These are phyloP conservation scores for Dioscorea zingiberensis DNA, from an alignment of 106 monocot species.

Conservation along the genomic window DNA sequence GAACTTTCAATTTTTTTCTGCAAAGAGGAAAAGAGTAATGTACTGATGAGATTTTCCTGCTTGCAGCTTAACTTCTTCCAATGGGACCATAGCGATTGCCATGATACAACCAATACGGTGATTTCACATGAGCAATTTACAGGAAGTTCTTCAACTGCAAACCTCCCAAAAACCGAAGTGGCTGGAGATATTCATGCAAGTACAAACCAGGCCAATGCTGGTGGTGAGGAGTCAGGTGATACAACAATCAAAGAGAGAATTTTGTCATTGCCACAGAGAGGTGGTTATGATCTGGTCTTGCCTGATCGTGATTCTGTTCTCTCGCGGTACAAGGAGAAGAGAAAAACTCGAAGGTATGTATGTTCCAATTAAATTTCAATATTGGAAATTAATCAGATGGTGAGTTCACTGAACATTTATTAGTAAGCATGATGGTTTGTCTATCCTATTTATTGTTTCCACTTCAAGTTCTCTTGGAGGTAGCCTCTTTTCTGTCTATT, in stretches of 20 bases:
- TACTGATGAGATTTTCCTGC: too few relatives aligned
- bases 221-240: background rate
- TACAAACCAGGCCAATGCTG: conserved; percentile 3
- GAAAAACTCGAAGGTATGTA: conserved; percentile 37
- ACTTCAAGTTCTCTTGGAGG: too few relatives aligned
- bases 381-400: background rate
- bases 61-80: conserved; percentile 18
- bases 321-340: conserved; percentile 45
- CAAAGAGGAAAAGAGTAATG: too few relatives aligned
- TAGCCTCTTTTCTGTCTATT: too few relatives aligned
- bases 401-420: too few relatives aligned
- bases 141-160: conserved; percentile 1
- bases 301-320: conserved; percentile 24
- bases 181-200: conserved; percentile 7
- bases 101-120: background rate
- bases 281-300: conserved; percentile 6
- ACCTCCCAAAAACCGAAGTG: conserved; percentile 14
- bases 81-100: conserved; percentile 13
- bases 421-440: too few relatives aligned
- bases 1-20: too few relatives aligned
- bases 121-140: conserved; percentile 11
- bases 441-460: too few relatives aligned
- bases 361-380: background rate
- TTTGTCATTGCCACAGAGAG: conserved; percentile 11
- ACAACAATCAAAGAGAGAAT: background rate